Percentiles rank a stretch among this genome's conserved stretches.
Conservation (phyloP, 257 asterid genomes). For the Nicotiana sylvestris region DNA sequence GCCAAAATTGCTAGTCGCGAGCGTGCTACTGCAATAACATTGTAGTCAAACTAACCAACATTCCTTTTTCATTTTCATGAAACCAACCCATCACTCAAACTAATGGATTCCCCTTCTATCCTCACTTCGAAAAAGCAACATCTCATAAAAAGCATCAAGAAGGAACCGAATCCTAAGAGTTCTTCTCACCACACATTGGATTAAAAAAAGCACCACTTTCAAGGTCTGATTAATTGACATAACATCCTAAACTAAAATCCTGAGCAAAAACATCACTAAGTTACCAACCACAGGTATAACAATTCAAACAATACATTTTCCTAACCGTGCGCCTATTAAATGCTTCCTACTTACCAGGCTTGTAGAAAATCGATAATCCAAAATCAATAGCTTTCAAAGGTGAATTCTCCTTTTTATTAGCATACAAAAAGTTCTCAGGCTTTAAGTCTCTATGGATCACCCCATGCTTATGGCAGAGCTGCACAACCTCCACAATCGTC, state of each 20-base stretch:
- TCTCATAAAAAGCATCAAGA: not conserved
- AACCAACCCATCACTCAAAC: not conserved
- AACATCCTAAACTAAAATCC: not conserved
- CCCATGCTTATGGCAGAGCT: constrained; percentile 85
- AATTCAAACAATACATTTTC: not conserved
- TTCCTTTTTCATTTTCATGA: not conserved
- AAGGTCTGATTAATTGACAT: not conserved
- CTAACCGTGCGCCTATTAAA: not conserved
- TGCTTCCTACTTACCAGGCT: constrained; percentile 53
- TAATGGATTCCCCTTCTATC: not conserved
- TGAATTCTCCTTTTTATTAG: constrained; percentile 86
- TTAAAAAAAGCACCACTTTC: not conserved
- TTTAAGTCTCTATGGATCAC: constrained; percentile 90
- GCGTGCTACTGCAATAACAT: not conserved
- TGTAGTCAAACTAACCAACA: not conserved
- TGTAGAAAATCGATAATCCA: constrained; percentile 88
- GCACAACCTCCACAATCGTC: constrained; percentile 87
- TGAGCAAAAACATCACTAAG: not conserved
- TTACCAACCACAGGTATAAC: constrained; percentile 1
- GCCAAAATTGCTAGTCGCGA: not conserved
- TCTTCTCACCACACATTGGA: not conserved
- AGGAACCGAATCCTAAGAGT: not conserved
- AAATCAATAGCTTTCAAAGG: constrained; percentile 96
- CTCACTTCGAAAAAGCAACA: not conserved
- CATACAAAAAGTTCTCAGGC: constrained; percentile 85